Base-by-base conservation (phyloP, 495 filamentous ascomycete species). In the Filosporella fistucella region DNA sequence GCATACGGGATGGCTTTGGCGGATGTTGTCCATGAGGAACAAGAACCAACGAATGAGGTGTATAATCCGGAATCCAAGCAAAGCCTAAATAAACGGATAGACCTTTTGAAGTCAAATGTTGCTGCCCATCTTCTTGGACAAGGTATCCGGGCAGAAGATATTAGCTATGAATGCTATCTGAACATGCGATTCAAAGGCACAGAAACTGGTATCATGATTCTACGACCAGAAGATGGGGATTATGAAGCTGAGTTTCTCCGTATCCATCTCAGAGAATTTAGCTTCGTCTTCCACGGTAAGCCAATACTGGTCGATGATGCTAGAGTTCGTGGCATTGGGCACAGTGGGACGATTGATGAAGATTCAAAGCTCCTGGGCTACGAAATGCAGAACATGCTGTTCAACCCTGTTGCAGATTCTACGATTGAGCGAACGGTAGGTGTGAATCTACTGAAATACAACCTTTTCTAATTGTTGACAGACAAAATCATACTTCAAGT, bases 1-100 rank as follows among this genome's bases (percentile, higher is more conserved):
- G 91, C 91, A 1, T 97, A 96, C 53, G 91, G 91, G 12, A 96
- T 97, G 91, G 89, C 89, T 2, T 64, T 97, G 17, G 91, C 91
- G 2, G 91, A 97, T 60, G 89, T 96, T 0, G 91, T 96, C 11
- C 85, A 95, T 34, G 91, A 97, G 66, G 71, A 80, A 29, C 90
- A 96, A 57, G 88, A 35, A 12, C 32, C 32, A 1, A 35, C 32
- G 6, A n/a, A 14, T 35, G 32, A 35, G 13, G n/a, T n/a, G n/a
- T n/a, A n/a, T n/a, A n/a, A n/a, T n/a, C n/a, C n/a, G n/a, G n/a
- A n/a, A n/a, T n/a, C n/a, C n/a, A n/a, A n/a, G n/a, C n/a, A n/a
- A n/a, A n/a, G n/a, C n/a, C n/a, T n/a, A n/a, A n/a, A n/a, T n/a
- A n/a, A n/a, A n/a, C n/a, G n/a, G n/a, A n/a, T n/a, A n/a, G n/a